Conservation (phyloP, 768 basidiomycete species). For the Antrodiella citrinella region DNA sequence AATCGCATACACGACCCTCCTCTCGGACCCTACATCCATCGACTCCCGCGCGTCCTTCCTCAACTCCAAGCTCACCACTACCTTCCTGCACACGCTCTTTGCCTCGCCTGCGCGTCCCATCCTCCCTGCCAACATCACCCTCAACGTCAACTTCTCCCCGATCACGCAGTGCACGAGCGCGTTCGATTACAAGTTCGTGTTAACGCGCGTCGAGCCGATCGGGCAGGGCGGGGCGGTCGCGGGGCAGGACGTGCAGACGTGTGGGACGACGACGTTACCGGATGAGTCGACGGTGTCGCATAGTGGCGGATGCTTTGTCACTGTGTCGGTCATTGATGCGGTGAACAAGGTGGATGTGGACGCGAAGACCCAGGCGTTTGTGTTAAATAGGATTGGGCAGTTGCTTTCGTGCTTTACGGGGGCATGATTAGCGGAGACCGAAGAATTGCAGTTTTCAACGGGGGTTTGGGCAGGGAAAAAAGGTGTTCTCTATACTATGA, state of each 20-base stretch:
- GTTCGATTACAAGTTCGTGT: constrained; percentile 33
- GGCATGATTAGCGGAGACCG: too few relatives aligned
- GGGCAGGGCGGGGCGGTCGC: constrained; percentile 10
- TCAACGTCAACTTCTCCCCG: constrained; percentile 45
- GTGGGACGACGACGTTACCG: constrained; percentile 33
- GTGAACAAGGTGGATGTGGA: constrained; percentile 35
- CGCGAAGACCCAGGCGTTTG: constrained; percentile 32
- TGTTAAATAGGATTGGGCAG: constrained; percentile 27
- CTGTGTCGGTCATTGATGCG: constrained; percentile 31
- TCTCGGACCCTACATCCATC: constrained; percentile 12
- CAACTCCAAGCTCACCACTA: constrained; percentile 16
- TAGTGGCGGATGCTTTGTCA: constrained; percentile 32
- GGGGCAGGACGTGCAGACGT: constrained; percentile 35
- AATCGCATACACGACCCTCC: constrained; percentile 20
- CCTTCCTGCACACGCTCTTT: constrained; percentile 15
- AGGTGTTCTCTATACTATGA: too few relatives aligned
- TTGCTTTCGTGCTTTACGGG: constrained; percentile 12
- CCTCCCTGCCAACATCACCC: constrained; percentile 31
- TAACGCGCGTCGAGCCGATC: constrained; percentile 29
- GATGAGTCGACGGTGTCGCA: constrained; percentile 33
- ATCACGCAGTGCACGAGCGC: constrained; percentile 26
- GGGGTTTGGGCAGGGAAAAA: too few relatives aligned
- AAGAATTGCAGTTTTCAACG: too few relatives aligned
- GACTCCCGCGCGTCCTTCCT: constrained; percentile 10
- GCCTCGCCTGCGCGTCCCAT: constrained; percentile 20